Evolutionary conservation across 192 early-diverging fungal species (phyloP).

Genomic region (Funneliformis mosseae): DNA sequence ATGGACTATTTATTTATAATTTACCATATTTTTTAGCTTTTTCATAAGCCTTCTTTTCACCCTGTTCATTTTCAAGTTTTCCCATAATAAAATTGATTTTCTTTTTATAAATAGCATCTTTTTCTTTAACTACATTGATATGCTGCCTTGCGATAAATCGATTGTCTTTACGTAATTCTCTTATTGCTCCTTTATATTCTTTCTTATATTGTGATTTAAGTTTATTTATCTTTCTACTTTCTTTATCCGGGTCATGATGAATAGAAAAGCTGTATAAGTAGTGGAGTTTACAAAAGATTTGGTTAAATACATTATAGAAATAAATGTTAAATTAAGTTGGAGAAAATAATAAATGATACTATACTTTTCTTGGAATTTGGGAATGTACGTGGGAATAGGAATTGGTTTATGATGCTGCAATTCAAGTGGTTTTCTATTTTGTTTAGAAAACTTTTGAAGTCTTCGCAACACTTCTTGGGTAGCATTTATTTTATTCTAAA

Average conservation of each 20-base stretch:
- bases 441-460: slow-evolving; percentile 53
- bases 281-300: slow-evolving; percentile 3
- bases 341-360: not conserved
- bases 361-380: slow-evolving; percentile 84
- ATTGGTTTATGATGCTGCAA: slow-evolving; percentile 87
- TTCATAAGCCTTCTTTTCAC: slow-evolving; percentile 71
- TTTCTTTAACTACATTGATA: slow-evolving; percentile 67
- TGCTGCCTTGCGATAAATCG: slow-evolving; percentile 81
- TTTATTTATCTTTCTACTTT: slow-evolving; percentile 74
- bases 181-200: slow-evolving; percentile 92
- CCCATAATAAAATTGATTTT: slow-evolving; percentile 93
- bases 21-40: slow-evolving; percentile 58
- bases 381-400: slow-evolving; percentile 82
- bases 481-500: slow-evolving; percentile 40
- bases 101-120: slow-evolving; percentile 81
- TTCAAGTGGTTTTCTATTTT: slow-evolving; percentile 68
- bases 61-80: slow-evolving; percentile 81
- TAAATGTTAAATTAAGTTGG: not conserved
- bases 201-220: slow-evolving; percentile 82
- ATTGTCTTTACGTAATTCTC: slow-evolving; percentile 94
- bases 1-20: slow-evolving; percentile 24
- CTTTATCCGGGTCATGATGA: slow-evolving; percentile 79
- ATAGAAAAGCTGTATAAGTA: slow-evolving; percentile 69
- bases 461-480: slow-evolving; percentile 49
- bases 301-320: not conserved